These are phyloP conservation scores for Microdochium bolleyi DNA, from an alignment of 2,329 filamentous ascomycete genomes.

Conservation along the genomic window DNA sequence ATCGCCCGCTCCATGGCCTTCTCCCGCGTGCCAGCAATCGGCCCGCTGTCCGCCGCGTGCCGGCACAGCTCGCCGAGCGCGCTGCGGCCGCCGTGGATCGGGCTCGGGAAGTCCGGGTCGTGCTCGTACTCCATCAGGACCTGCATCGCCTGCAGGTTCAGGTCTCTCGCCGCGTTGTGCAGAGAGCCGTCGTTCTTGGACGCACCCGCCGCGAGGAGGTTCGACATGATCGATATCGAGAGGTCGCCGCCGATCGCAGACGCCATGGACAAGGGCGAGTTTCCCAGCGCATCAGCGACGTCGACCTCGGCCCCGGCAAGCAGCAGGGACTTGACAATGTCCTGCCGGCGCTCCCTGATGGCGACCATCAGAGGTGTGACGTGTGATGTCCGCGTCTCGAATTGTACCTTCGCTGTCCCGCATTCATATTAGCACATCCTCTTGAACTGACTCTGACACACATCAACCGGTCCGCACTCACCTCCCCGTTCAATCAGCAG, in stretches of 20 bases:
- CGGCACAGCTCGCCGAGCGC: constrained; percentile 57
- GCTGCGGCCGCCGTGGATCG: constrained; percentile 52
- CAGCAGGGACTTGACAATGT: constrained; percentile 49
- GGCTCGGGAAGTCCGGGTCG: constrained; percentile 57
- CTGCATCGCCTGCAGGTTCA: constrained; percentile 48
- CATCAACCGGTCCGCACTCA: constrained; percentile 11
- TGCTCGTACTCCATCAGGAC: constrained; percentile 52
- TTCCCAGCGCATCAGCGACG: constrained; percentile 44
- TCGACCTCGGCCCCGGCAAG: constrained; percentile 53
- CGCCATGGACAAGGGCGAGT: constrained; percentile 53
- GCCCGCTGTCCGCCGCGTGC: constrained; percentile 37
- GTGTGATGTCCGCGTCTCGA: constrained; percentile 41
- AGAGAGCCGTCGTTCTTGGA: constrained; percentile 57
- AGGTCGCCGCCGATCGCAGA: constrained; percentile 45
- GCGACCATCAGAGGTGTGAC: constrained; percentile 53
- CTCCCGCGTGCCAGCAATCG: constrained; percentile 36
- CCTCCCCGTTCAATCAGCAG: constrained; percentile 40
- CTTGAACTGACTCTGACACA: not conserved
- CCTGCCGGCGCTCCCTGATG: constrained; percentile 45
- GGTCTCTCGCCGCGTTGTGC: constrained; percentile 53
- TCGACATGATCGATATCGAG: constrained; percentile 44
- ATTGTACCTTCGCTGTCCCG: constrained; percentile 44
- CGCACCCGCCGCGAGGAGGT: constrained; percentile 46
- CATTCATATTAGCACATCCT: not conserved
- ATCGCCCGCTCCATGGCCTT: constrained; percentile 51